Percentiles rank a stretch among this genome's conserved stretches.
These are phyloP conservation scores for Berkeleyomyces basicola DNA, from an alignment of 2,329 filamentous ascomycete species.

Conservation along the genomic window DNA sequence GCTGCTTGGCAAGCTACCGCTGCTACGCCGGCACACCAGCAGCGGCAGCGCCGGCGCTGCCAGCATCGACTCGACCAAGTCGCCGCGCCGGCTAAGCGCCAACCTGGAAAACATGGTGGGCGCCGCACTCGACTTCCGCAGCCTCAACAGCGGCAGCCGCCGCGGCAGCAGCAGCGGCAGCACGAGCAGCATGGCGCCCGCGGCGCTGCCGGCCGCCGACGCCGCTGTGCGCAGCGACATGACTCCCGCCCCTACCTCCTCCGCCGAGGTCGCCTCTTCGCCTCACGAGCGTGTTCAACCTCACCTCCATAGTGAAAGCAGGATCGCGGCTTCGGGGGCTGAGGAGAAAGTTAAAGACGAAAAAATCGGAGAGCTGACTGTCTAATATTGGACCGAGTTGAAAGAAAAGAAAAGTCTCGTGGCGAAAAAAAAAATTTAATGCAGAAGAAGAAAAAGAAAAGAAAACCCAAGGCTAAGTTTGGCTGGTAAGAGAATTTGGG, in stretches of 20 bases:
- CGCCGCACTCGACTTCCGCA: not conserved
- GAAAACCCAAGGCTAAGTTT: not conserved
- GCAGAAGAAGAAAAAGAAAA: not conserved
- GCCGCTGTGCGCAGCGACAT: not conserved
- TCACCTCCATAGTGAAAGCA: slow-evolving; percentile 11
- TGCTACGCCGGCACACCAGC: slow-evolving; percentile 3
- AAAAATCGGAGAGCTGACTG: not conserved
- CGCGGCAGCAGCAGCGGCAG: slow-evolving; percentile 14
- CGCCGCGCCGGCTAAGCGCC: slow-evolving; percentile 1
- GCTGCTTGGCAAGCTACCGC: slow-evolving; percentile 3
- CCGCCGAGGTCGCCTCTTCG: slow-evolving; percentile 5
- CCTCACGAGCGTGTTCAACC: slow-evolving; percentile 11
- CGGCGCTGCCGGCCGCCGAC: not conserved
- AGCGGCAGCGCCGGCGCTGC: not conserved
- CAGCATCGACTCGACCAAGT: not conserved
- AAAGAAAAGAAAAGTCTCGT: not conserved
- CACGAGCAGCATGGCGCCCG: not conserved
- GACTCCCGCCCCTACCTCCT: slow-evolving; percentile 5
- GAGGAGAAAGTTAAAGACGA: slow-evolving; percentile 3
- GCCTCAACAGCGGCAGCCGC: slow-evolving; percentile 10
- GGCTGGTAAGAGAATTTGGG: too few species aligned
- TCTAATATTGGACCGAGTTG: not conserved
- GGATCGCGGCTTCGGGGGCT: slow-evolving; percentile 4
- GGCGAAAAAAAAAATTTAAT: not conserved
- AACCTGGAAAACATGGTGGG: not conserved